Base-by-base conservation (phyloP, 371 early-diverging fungal species). In the Lichtheimia ornata region DNA sequence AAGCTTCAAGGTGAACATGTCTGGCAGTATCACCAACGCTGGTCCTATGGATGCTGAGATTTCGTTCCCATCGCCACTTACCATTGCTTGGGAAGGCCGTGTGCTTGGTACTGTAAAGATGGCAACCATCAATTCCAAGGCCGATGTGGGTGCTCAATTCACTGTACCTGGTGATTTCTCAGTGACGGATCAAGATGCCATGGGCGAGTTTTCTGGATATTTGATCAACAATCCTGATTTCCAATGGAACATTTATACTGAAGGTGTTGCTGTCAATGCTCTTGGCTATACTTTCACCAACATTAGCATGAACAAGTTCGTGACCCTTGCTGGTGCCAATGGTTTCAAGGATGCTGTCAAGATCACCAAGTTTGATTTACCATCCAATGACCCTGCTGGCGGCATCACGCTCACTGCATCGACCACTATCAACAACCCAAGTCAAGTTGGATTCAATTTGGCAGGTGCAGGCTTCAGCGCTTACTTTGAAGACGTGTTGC, bases 21-120 rank as follows among this genome's bases (percentile, higher is more conserved):
- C 67, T 52, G 89, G 89, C 50, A 53, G 68, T 14, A 84, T 87
- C 74, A 59, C 74, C 30, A 71, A 84, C 52, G 84, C 87, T 24
- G 89, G 89, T 56, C 83, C 82, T 22, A 77, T 88, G 74, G 79
- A 73, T 62, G 87, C 87, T n/a, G 61, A 68, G 0, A 87, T 89
- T 54, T 50, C 70, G 4, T 88, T 88, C 74, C 82, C 84, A 14
- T 65, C 59, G 2, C 67, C 71, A 24, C 74, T 84, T 59, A 72
- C 62, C 24, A 82, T 84, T 50, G 73, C 64, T 18, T 85, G 82
- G 85, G 66, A 84, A 56, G 76, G 72, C 35, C 71, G 65, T n/a
- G 69, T 52, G 13, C 71, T 84, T n/a, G 83, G 86, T 30, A 75
- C 65, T n/a, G 76, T 78, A 17, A 54, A 66, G 13, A 82, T 88